These are phyloP conservation scores for Haberlea rhodopensis DNA, from an alignment of 257 asterid species.

Conservation along the genomic window DNA sequence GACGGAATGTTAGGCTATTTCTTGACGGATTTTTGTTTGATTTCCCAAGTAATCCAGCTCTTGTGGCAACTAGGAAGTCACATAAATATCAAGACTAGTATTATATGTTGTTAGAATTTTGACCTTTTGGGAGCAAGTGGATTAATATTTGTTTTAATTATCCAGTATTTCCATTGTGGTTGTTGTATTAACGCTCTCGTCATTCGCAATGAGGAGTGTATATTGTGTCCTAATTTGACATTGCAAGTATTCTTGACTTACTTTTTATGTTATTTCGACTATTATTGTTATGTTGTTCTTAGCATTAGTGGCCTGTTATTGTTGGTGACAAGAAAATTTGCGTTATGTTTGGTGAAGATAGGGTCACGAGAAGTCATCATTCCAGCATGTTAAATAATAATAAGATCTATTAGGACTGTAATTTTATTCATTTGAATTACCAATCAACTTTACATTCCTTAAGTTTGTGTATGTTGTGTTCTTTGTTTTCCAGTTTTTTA, in stretches of 20 bases:
- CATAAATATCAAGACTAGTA: too few species aligned
- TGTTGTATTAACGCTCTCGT: background rate
- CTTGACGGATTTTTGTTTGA: too few species aligned
- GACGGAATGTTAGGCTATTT: too few species aligned
- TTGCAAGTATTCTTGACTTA: background rate
- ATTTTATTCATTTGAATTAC: slow-evolving; percentile 2
- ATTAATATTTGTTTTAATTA: slow-evolving; percentile 9
- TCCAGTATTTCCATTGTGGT: background rate
- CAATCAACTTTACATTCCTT: background rate
- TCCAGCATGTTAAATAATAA: background rate
- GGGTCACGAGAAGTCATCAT: slow-evolving; percentile 10
- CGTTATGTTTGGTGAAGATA: background rate
- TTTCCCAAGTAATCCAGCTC: too few species aligned
- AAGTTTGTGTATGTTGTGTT: slow-evolving; percentile 2
- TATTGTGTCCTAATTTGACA: background rate
- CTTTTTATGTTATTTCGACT: background rate
- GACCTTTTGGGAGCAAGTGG: background rate
- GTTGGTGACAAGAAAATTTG: slow-evolving; percentile 5
- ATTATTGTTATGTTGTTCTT: background rate
- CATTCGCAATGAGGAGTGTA: background rate
- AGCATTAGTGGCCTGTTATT: background rate
- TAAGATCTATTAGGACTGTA: slow-evolving; percentile 8
- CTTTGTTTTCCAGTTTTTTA: background rate
- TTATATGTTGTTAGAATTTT: too few species aligned
- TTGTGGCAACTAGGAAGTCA: too few species aligned